Conservation (phyloP, 148 eudicot genomes). For the Polygonum maritimum region DNA sequence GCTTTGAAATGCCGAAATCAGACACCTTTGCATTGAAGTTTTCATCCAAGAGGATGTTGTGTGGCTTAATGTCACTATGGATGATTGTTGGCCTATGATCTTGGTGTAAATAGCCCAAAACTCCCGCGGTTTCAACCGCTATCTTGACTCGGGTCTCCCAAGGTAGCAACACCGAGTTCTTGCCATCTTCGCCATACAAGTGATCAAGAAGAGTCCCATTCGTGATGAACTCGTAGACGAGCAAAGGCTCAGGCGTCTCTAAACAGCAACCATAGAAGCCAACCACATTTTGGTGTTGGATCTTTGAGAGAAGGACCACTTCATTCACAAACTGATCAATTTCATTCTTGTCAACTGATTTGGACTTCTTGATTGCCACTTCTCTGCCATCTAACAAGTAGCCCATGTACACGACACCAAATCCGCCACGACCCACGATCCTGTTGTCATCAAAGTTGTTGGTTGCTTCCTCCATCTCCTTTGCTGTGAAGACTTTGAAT, state of each 20-base stretch:
- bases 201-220: conserved; percentile 21
- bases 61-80: conserved; percentile 28
- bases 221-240: conserved; percentile 16
- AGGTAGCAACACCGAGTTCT: conserved; percentile 4
- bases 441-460: conserved; percentile 16
- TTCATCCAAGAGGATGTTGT: conserved; percentile 27
- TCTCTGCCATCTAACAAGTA: neutral
- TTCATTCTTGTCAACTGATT: conserved; percentile 8
- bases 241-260: conserved; percentile 12
- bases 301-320: conserved; percentile 5
- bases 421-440: conserved; percentile 26
- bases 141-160: conserved; percentile 10
- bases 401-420: conserved; percentile 25
- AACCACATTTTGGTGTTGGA: conserved; percentile 14
- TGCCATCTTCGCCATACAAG: conserved; percentile 10
- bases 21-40: conserved; percentile 28
- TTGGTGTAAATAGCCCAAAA: conserved; percentile 29
- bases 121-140: conserved; percentile 18
- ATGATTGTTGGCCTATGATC: conserved; percentile 20
- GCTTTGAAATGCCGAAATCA: conserved; percentile 30
- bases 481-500: conserved; percentile 11
- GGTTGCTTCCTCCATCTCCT: conserved; percentile 23
- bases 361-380: conserved; percentile 23
- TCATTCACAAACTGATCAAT: conserved; percentile 17
- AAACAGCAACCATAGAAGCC: conserved; percentile 14